These are phyloP conservation scores for Epichloe gansuensis DNA, from an alignment of 2,329 filamentous ascomycete species.

Conservation along the genomic window DNA sequence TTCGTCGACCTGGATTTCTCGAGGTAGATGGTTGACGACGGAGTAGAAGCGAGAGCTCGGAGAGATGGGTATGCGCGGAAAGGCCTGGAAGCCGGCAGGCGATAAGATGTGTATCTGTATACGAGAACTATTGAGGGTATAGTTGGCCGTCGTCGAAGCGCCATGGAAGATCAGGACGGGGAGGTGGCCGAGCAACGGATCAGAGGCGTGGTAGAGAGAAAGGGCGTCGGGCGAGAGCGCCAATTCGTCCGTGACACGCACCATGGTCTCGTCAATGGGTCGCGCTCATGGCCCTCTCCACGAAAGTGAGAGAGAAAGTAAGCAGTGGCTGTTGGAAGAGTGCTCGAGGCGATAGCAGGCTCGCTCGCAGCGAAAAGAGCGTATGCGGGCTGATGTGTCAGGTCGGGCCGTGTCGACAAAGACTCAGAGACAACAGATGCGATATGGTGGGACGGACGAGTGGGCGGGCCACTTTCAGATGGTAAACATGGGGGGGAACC, in stretches of 20 bases:
- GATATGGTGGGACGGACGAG: constrained; percentile 1
- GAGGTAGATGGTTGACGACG: constrained; percentile 79
- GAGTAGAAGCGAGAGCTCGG: constrained; percentile 85
- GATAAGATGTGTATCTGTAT: constrained; percentile 91
- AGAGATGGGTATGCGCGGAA: constrained; percentile 81
- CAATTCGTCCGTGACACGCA: constrained; percentile 68
- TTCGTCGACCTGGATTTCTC: constrained; percentile 92
- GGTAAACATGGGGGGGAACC: background rate
- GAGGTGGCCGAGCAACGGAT: constrained; percentile 69
- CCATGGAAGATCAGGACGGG: constrained; percentile 87
- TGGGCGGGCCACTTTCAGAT: constrained; percentile 4
- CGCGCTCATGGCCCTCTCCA: constrained; percentile 11
- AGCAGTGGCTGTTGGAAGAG: background rate
- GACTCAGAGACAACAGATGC: constrained; percentile 3
- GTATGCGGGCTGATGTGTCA: background rate
- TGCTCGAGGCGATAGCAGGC: background rate
- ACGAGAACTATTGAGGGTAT: constrained; percentile 76
- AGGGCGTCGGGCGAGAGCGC: constrained; percentile 70
- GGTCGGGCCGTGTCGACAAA: background rate
- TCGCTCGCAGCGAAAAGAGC: background rate
- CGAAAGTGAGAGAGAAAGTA: background rate
- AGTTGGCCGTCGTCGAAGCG: constrained; percentile 78
- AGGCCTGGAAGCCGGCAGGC: constrained; percentile 78
- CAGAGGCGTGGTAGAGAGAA: constrained; percentile 78
- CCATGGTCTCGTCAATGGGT: constrained; percentile 48